Percentiles rank a stretch among this genome's conserved stretches.
Conservation (phyloP, 441 rosid species). For the Gossypium gossypioides region DNA sequence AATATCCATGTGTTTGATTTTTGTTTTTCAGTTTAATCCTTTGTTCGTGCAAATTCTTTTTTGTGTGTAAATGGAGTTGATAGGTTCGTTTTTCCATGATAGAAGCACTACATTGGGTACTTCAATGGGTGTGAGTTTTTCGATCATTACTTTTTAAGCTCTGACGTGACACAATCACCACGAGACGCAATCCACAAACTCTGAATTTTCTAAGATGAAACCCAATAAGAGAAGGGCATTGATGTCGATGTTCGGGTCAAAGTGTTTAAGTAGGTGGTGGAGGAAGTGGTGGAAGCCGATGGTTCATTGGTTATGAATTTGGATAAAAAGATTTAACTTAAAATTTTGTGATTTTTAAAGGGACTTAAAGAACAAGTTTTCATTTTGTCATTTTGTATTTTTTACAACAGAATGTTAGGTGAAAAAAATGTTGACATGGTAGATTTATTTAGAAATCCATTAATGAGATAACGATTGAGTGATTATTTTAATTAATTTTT, state of each 20-base stretch:
- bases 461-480: too few relatives aligned
- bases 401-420: too few relatives aligned
- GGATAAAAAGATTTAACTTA: too few relatives aligned
- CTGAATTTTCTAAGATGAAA: constrained; percentile 12
- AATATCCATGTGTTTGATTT: background rate
- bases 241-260: constrained; percentile 19
- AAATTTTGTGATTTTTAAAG: too few relatives aligned
- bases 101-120: constrained; percentile 83
- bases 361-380: too few relatives aligned
- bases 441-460: too few relatives aligned
- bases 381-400: too few relatives aligned
- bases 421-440: too few relatives aligned
- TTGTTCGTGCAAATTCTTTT: background rate
- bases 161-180: constrained; percentile 29
- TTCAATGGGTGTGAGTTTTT: constrained; percentile 67
- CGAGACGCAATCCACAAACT: constrained; percentile 7
- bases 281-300: constrained; percentile 54
- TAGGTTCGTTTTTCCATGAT: constrained; percentile 81
- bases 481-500: too few relatives aligned
- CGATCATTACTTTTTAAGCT: constrained; percentile 42
- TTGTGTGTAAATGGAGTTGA: constrained; percentile 31
- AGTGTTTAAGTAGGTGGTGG: constrained; percentile 33
- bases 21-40: background rate
- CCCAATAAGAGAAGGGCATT: constrained; percentile 21
- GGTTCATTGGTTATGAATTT: too few relatives aligned